Conservation (phyloP, 2,329 filamentous ascomycete species). For the Gyromitra esculenta region DNA sequence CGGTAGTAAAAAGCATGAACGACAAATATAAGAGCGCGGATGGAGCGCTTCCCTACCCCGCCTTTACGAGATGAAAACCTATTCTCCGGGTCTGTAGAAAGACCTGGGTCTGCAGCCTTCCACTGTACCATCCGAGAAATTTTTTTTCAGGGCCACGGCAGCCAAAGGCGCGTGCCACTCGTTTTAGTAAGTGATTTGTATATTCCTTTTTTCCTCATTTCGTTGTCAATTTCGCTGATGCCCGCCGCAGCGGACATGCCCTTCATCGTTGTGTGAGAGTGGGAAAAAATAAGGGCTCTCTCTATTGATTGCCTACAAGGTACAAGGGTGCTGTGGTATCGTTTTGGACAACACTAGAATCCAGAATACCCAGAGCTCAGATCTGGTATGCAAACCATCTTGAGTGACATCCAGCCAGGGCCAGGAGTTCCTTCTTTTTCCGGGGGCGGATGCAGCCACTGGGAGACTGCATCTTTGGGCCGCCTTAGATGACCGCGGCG, state of each 20-base stretch:
- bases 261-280: constrained; percentile 17
- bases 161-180: constrained; percentile 47
- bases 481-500: constrained; percentile 42
- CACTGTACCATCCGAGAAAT: not conserved
- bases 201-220: constrained; percentile 28
- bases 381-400: constrained; percentile 47
- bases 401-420: constrained; percentile 36
- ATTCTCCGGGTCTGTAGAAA: constrained; percentile 31
- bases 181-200: constrained; percentile 14
- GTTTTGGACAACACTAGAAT: constrained; percentile 3
- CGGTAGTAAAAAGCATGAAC: constrained; percentile 27
- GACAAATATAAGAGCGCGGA: constrained; percentile 45
- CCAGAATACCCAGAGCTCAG: constrained; percentile 24
- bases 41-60: constrained; percentile 53
- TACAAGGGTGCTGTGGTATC: constrained; percentile 5
- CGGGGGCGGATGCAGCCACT: constrained; percentile 46
- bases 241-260: constrained; percentile 25
- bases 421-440: constrained; percentile 28
- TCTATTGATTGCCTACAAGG: constrained; percentile 42
- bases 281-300: constrained; percentile 9
- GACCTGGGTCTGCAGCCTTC: constrained; percentile 17
- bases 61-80: constrained; percentile 53
- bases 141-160: constrained; percentile 32
- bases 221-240: constrained; percentile 36
- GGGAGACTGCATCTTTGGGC: constrained; percentile 42